Conservation (phyloP, 495 filamentous ascomycete genomes). For the Neurospora cerealis region DNA sequence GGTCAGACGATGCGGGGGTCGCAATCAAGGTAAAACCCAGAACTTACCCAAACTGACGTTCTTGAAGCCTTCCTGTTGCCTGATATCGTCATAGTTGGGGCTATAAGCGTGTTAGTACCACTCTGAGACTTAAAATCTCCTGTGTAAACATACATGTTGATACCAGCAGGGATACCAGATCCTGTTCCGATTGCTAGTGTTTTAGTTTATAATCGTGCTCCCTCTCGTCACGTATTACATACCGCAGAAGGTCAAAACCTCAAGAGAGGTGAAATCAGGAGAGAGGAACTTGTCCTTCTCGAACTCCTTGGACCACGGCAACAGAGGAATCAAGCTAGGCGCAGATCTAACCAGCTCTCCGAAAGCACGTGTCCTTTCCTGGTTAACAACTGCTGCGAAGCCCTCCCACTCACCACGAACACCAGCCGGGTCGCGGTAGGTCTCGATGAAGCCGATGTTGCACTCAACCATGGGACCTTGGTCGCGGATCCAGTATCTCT, state of each 20-base stretch:
- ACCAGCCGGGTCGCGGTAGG: conserved; percentile 88
- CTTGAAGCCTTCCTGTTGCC: conserved; percentile 94
- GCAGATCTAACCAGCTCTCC: conserved; percentile 72
- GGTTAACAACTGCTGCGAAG: conserved; percentile 65
- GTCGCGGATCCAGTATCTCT: conserved; percentile 87
- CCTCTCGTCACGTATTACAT: background rate
- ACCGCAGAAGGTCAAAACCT: conserved; percentile 48
- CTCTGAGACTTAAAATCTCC: background rate
- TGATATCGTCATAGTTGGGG: conserved; percentile 91
- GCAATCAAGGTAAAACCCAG: background rate
- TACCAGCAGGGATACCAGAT: conserved; percentile 75
- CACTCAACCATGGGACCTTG: conserved; percentile 81
- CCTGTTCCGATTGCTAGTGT: conserved; percentile 24
- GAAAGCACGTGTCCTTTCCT: conserved; percentile 84
- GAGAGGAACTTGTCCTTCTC: conserved; percentile 93
- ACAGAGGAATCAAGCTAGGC: conserved; percentile 69
- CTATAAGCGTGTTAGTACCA: conserved; percentile 42
- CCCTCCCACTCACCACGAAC: conserved; percentile 97
- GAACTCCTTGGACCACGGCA: conserved; percentile 82
- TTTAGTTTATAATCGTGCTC: conserved; percentile 29
- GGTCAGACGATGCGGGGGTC: background rate
- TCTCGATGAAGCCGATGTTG: conserved; percentile 93
- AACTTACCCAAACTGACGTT: conserved; percentile 52
- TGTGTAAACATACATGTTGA: conserved; percentile 36
- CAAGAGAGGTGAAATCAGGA: conserved; percentile 86